These are phyloP conservation scores for Carex arenaria DNA, from an alignment of 202 grass and related monocot genomes.

Conservation along the genomic window DNA sequence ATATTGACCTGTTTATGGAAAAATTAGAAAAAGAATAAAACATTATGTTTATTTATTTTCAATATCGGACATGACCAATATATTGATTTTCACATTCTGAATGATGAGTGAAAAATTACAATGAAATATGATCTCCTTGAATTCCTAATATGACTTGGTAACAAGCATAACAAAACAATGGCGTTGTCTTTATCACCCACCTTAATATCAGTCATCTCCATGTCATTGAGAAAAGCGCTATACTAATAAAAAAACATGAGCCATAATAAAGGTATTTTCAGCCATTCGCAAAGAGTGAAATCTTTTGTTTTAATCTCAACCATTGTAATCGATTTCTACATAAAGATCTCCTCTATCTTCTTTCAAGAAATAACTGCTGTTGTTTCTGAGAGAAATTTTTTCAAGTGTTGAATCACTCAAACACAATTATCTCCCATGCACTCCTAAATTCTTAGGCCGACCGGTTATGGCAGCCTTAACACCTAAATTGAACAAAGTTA, in stretches of 20 bases:
- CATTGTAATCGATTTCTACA: slow-evolving; percentile 1
- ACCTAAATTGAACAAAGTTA: no score
- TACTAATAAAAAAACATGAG: neutral
- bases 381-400: no score
- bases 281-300: neutral
- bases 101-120: neutral
- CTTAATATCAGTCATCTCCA: neutral
- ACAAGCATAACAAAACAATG: neutral
- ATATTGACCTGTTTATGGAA: no score
- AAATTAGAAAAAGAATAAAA: no score
- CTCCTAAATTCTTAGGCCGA: no score
- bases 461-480: no score
- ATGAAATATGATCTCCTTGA: neutral
- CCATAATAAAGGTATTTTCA: neutral
- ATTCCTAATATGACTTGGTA: neutral
- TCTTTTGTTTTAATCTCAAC: neutral
- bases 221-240: neutral
- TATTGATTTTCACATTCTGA: neutral
- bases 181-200: neutral
- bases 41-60: neutral
- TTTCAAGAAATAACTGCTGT: neutral
- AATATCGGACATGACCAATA: neutral
- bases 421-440: no score
- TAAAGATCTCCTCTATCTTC: neutral
- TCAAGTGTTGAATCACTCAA: no score